These are phyloP conservation scores for Yarrowia sp. DNA, from an alignment of 805 yeast species.

Conservation along the genomic window DNA sequence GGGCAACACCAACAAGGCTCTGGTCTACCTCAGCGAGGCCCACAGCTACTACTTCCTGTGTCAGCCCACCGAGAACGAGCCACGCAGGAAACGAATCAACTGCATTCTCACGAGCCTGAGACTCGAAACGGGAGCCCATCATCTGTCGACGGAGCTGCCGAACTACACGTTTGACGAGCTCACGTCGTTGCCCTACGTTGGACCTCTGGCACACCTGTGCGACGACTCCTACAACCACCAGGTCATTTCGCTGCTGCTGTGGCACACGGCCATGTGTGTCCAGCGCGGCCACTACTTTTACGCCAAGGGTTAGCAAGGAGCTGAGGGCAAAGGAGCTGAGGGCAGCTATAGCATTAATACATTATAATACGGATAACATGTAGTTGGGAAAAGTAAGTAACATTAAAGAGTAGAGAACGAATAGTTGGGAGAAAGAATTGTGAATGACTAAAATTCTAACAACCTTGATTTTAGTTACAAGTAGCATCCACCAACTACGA, in stretches of 20 bases:
- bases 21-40: conserved; percentile 18
- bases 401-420: no score
- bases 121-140: conserved; percentile 12
- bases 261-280: conserved; percentile 18
- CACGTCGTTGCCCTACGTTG: not conserved
- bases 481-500: no score
- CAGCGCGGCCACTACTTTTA: conserved; percentile 3
- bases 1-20: conserved; percentile 7
- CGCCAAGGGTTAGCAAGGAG: not conserved
- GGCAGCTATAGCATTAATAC: not conserved
- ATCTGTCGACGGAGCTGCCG: conserved; percentile 2
- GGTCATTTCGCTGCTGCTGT: conserved; percentile 20
- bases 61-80: not conserved
- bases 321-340: no score
- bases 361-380: not conserved
- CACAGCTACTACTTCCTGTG: conserved; percentile 24
- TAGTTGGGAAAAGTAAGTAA: no score
- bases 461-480: no score
- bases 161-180: conserved; percentile 24
- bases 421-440: no score
- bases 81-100: conserved; percentile 3
- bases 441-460: no score
- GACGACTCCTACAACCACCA: conserved; percentile 11
- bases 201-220: conserved; percentile 8
- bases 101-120: conserved; percentile 20